Evolutionary conservation across 805 yeast genomes (phyloP).

Genomic region (Metschnikowia borealis): DNA sequence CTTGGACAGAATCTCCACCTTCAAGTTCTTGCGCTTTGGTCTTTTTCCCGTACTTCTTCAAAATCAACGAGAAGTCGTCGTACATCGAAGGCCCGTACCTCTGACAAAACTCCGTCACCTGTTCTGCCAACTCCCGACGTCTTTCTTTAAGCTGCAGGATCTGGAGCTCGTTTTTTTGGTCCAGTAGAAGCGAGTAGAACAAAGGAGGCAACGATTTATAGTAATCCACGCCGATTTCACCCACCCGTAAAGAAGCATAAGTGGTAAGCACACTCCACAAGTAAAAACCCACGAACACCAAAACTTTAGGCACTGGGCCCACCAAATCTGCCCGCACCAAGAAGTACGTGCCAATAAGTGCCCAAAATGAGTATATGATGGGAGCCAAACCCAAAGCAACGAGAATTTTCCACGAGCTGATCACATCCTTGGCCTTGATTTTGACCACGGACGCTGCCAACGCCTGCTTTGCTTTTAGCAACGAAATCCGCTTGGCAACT

Average conservation of each 20-base stretch:
- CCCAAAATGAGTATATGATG: slow-evolving; percentile 35
- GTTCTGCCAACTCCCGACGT: slow-evolving; percentile 23
- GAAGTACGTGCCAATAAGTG: slow-evolving; percentile 27
- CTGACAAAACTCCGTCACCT: slow-evolving; percentile 34
- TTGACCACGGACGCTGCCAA: slow-evolving; percentile 37
- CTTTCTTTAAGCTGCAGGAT: slow-evolving; percentile 28
- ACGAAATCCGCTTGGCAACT: slow-evolving; percentile 30
- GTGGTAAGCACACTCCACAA: slow-evolving; percentile 37
- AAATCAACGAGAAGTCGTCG: slow-evolving; percentile 32
- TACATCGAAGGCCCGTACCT: slow-evolving; percentile 37
- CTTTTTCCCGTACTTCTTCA: background rate
- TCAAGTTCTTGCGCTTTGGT: too few relatives aligned
- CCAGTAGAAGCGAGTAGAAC: slow-evolving; percentile 30
- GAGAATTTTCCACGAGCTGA: slow-evolving; percentile 41
- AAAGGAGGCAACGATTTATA: slow-evolving; percentile 39
- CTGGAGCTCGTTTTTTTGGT: slow-evolving; percentile 27
- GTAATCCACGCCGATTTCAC: slow-evolving; percentile 41
- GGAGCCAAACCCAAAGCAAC: slow-evolving; percentile 42
- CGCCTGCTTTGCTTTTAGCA: slow-evolving; percentile 35
- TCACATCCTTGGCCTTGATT: slow-evolving; percentile 39
- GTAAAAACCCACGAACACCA: slow-evolving; percentile 30
- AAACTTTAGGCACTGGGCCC: slow-evolving; percentile 9
- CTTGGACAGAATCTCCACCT: background rate
- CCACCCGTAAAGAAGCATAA: slow-evolving; percentile 38
- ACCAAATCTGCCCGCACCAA: slow-evolving; percentile 13